Conservation (phyloP, 352 stramenopile genomes). For the Phytophthora hibernalis region DNA sequence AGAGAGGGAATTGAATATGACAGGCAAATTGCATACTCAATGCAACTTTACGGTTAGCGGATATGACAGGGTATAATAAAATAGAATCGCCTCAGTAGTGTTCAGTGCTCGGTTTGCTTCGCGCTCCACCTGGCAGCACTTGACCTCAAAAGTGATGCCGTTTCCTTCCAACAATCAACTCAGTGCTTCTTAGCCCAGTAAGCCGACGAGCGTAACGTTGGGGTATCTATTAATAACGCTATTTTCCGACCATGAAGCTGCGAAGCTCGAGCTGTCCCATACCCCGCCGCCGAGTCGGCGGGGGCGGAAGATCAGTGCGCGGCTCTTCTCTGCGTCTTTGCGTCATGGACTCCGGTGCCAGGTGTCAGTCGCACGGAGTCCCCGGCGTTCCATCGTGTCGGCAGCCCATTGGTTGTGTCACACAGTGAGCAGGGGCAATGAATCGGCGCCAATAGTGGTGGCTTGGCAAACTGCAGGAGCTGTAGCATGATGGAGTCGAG, state of each 20-base stretch:
- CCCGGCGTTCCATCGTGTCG: slow-evolving; percentile 22
- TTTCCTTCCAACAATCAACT: background rate
- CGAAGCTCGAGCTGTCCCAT: background rate
- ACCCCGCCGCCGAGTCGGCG: background rate
- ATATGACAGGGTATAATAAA: background rate
- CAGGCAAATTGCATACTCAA: background rate
- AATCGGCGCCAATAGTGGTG: background rate
- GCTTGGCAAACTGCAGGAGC: too few species aligned
- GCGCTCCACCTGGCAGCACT: slow-evolving; percentile 1
- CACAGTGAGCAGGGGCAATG: background rate
- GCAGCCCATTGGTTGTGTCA: slow-evolving; percentile 21
- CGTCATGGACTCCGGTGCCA: background rate
- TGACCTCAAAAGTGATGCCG: background rate
- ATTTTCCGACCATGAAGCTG: background rate
- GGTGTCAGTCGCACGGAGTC: slow-evolving; percentile 3
- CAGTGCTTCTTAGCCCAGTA: background rate
- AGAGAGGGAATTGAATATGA: background rate
- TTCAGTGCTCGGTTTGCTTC: background rate
- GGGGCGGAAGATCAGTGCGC: slow-evolving; percentile 15
- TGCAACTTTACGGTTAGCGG: too few species aligned
- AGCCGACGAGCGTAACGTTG: background rate
- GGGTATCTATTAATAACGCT: background rate
- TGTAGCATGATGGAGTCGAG: too few species aligned
- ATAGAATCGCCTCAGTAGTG: background rate
- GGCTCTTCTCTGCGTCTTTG: slow-evolving; percentile 18